Base-by-base conservation (phyloP, 108 stramenopile genomes). In the Ochromonas danica region DNA sequence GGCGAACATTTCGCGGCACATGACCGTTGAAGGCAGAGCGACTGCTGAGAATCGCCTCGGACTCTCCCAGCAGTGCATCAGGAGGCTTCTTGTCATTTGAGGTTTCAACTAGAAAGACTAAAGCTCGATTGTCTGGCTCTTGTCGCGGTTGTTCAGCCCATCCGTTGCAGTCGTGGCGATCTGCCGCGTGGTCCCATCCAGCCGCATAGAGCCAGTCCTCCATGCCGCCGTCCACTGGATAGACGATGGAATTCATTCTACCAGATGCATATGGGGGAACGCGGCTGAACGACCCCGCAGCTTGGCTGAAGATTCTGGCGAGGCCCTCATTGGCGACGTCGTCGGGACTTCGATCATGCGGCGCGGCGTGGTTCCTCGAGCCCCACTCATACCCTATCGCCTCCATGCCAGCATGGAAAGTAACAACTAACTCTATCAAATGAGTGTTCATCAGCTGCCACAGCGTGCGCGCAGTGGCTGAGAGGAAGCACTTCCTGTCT, bases 401-500 rank as follows among this genome's bases (percentile, higher is more conserved):
- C 82, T 91, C 94, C 91, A 91, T 94, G 70, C 94, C 95, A 17
- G 90, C 96, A 85, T 99, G 96, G 77, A 96, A 96, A 17, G 98
- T 95, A n/a, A 99, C 39, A 17, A 91, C 88, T 35, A 95, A 70
- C 84, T 97, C 96, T 82, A 97, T 93, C 39, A 93, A 72, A 85
- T 95, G 93, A 2, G 92, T 88, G 10, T 91, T 92, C 81, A 89
- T 96, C 22, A 99, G 61, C 80, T 95, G 95, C 83, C 97, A 96
- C 45, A 96, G 71, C 10, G 91, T 87, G 17, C 94, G 88, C 0
- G 91, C 95, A 0, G 96, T 90, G 72, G 93, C 91, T 31, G 97
- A 92, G 61, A 83, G 87, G 93, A 97, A 95, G 83, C 97, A 98
- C 27, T 40, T 40, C 1, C 63, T 33, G 51, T 83, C 78, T 25